Conservation (phyloP, 192 early-diverging fungal species). For the Backusella luteola region DNA sequence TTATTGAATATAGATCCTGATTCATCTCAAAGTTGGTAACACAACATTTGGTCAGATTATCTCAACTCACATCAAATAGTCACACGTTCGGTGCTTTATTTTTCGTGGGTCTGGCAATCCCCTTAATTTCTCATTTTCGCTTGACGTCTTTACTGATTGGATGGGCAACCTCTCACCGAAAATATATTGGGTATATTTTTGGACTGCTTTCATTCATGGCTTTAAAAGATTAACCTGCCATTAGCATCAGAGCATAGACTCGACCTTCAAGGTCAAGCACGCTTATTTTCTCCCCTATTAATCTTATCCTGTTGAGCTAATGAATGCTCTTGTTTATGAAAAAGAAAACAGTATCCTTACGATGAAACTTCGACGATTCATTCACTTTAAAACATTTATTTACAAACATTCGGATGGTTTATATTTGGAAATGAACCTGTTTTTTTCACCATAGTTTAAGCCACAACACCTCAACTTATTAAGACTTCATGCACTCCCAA, state of each 20-base stretch:
- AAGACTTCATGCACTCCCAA: neutral
- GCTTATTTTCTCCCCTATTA: too few species aligned
- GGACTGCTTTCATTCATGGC: too few species aligned
- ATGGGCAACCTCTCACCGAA: neutral
- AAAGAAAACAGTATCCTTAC: neutral
- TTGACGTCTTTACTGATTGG: neutral
- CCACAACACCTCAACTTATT: neutral
- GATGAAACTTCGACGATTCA: neutral
- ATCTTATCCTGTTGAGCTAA: neutral
- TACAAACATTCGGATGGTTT: neutral
- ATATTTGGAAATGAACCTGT: neutral
- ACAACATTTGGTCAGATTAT: neutral
- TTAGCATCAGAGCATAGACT: too few species aligned
- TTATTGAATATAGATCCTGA: neutral
- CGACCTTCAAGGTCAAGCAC: too few species aligned
- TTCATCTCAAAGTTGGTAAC: neutral
- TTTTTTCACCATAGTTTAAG: neutral
- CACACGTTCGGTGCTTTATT: neutral
- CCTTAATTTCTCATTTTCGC: neutral
- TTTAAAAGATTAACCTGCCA: too few species aligned
- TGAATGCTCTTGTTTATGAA: neutral
- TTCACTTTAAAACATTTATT: neutral
- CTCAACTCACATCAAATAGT: neutral
- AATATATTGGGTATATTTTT: neutral
- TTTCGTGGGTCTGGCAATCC: neutral